Percentiles rank a stretch among this genome's conserved stretches.
Conservation (phyloP, 1,139 yeast species). For the Scheffersomyces quercinus region DNA sequence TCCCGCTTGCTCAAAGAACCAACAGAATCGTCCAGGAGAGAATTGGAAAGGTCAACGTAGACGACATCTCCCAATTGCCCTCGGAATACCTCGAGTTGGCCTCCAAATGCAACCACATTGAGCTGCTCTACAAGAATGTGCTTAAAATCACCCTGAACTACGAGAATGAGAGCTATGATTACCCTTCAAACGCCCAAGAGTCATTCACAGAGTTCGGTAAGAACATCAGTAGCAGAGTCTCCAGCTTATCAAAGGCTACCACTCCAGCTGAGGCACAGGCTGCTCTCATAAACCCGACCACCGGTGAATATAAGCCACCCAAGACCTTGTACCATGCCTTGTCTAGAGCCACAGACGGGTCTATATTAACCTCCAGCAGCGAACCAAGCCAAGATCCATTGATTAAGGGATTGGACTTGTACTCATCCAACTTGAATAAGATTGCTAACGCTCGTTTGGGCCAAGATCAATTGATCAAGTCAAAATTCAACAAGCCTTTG, state of each 20-base stretch:
- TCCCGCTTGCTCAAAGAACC: constrained; percentile 79
- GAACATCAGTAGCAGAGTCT: constrained; percentile 64
- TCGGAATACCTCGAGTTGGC: constrained; percentile 79
- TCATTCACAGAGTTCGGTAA: constrained; percentile 75
- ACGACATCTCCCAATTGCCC: constrained; percentile 80
- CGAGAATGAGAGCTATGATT: constrained; percentile 80
- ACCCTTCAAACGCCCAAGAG: constrained; percentile 76
- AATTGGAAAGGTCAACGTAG: constrained; percentile 67
- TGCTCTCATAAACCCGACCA: constrained; percentile 58
- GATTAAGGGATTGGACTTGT: constrained; percentile 44
- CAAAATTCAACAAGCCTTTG: constrained; percentile 71
- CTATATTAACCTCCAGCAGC: constrained; percentile 47
- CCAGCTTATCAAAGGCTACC: constrained; percentile 71
- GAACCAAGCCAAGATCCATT: constrained; percentile 46
- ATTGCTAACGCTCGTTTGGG: constrained; percentile 83
- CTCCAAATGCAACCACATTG: constrained; percentile 71
- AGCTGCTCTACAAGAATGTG: constrained; percentile 68
- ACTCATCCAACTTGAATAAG: constrained; percentile 51
- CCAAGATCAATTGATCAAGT: constrained; percentile 73
- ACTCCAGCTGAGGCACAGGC: constrained; percentile 84
- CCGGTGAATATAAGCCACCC: constrained; percentile 62
- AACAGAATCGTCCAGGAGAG: constrained; percentile 76
- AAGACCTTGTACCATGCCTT: constrained; percentile 85
- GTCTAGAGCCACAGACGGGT: constrained; percentile 70
- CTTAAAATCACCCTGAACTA: constrained; percentile 70